Conservation (phyloP, 2,329 filamentous ascomycete species). For the Aspergillus bombycis region DNA sequence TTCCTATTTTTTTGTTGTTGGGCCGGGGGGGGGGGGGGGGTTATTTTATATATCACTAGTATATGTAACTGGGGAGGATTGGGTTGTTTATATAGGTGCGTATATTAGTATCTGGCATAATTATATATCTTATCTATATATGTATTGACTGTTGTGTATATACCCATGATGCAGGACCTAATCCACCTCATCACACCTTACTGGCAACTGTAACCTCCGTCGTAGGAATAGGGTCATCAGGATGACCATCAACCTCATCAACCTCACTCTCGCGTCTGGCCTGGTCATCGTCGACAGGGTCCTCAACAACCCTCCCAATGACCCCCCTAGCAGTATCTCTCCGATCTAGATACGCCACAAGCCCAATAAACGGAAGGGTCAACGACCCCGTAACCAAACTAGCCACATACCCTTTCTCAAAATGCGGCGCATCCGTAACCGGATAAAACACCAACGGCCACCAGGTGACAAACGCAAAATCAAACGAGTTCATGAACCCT, state of each 20-base stretch:
- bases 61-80: background rate
- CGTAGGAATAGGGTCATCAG: background rate
- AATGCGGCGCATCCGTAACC: slow-evolving; percentile 46
- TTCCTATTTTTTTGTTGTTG: too few species aligned
- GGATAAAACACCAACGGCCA: slow-evolving; percentile 48
- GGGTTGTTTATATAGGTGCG: background rate
- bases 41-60: too few species aligned
- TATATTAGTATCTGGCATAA: background rate
- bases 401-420: slow-evolving; percentile 44
- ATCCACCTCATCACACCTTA: background rate
- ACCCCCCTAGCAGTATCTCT: background rate
- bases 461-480: slow-evolving; percentile 49
- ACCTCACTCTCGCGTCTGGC: background rate
- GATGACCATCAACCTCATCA: background rate
- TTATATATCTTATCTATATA: background rate
- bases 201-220: background rate
- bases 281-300: background rate
- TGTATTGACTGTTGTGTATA: background rate
- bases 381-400: slow-evolving; percentile 43
- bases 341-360: slow-evolving; percentile 41
- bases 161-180: background rate
- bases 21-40: too few species aligned
- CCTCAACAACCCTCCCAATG: background rate
- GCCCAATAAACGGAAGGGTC: slow-evolving; percentile 40
- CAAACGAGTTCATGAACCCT: slow-evolving; percentile 50